Conservation (phyloP, 31 red algal species). For the Porphyra umbilicalis region DNA sequence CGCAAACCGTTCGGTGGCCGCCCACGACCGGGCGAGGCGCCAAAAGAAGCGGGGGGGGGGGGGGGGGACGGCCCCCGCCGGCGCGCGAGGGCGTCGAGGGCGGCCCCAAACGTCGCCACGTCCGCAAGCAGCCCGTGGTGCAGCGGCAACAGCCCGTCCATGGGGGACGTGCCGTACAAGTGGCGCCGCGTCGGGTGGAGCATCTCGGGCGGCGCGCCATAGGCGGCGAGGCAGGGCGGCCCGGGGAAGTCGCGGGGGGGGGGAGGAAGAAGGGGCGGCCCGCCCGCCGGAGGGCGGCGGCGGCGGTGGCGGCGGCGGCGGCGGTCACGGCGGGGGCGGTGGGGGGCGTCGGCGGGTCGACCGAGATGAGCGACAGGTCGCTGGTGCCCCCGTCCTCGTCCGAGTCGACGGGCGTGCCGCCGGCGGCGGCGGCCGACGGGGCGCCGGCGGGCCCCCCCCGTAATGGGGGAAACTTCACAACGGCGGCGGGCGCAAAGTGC, state of each 20-base stretch:
- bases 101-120: not conserved
- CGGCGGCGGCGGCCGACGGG: not conserved
- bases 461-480: not conserved
- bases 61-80: not conserved
- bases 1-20: not conserved
- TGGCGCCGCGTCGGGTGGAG: not conserved
- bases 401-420: not conserved
- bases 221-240: not conserved
- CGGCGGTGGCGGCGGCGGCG: too few relatives aligned
- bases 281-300: too few relatives aligned
- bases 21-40: not conserved
- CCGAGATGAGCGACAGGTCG: not conserved
- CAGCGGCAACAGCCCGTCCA: not conserved
- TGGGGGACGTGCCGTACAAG: not conserved
- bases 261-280: not conserved
- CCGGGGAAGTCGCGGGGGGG: not conserved
- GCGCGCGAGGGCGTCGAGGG: not conserved
- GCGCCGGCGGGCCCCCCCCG: not conserved
- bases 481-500: not conserved
- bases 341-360: too few relatives aligned
- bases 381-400: not conserved
- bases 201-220: not conserved
- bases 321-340: too few relatives aligned
- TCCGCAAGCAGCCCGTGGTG: not conserved
- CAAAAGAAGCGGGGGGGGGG: not conserved